phyloP scores from a whole-genome alignment of 2,329 filamentous ascomycete genomes.

The Nigrospora sphaerica region DNA sequence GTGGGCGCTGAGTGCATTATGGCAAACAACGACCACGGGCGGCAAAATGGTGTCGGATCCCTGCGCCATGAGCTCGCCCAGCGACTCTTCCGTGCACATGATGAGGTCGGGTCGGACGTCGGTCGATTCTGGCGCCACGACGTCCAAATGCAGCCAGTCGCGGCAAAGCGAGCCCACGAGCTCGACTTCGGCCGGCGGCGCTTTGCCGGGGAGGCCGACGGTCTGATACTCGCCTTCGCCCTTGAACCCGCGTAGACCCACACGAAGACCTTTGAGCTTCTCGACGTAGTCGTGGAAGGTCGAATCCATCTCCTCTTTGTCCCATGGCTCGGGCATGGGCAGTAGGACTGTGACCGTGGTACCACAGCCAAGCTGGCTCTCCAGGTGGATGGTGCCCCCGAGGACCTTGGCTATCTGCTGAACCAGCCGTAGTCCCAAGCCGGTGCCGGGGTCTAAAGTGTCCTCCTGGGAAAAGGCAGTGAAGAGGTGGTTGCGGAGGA shows the following conservation, averaged over 20 bases:
- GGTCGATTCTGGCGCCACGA: conserved; percentile 6
- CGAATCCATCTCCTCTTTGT: conserved; percentile 11
- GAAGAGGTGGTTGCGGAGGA: conserved; percentile 48
- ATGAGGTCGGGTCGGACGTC: conserved; percentile 13
- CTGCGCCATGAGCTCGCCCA: conserved; percentile 7
- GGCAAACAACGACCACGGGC: conserved; percentile 24
- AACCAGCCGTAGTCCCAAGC: conserved; percentile 55
- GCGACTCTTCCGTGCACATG: conserved; percentile 11
- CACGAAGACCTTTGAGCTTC: conserved; percentile 15
- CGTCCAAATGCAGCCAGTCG: conserved; percentile 24
- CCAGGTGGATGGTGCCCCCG: conserved; percentile 9
- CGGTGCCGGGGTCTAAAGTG: conserved; percentile 47
- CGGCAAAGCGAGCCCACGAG: conserved; percentile 19
- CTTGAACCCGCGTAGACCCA: conserved; percentile 16
- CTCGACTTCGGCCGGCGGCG: conserved; percentile 5
- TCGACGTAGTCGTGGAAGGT: conserved; percentile 15
- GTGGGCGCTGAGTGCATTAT: conserved; percentile 21
- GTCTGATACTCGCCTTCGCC: neutral
- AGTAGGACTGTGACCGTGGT: conserved; percentile 27
- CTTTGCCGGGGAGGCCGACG: neutral
- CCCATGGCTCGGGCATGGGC: conserved; percentile 13
- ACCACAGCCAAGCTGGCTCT: conserved; percentile 11
- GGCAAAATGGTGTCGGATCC: conserved; percentile 6
- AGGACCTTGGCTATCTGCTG: conserved; percentile 19
- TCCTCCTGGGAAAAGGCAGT: conserved; percentile 56